Conservation (phyloP, 2,329 filamentous ascomycete species). For the Colletotrichum agaves region DNA sequence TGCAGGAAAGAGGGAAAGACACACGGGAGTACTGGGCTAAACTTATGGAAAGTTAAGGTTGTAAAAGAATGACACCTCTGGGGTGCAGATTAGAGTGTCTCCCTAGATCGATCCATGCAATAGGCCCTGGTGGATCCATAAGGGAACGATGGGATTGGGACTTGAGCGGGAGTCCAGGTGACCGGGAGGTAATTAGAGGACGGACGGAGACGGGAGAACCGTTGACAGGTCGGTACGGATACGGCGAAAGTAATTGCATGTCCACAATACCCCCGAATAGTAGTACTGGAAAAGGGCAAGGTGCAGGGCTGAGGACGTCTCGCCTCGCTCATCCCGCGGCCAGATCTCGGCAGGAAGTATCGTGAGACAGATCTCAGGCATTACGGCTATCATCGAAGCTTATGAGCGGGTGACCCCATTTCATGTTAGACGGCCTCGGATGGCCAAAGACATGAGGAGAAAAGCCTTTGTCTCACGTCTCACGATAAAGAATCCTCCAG, state of each 20-base stretch:
- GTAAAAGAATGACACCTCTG: not conserved
- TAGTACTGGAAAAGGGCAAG: too few species aligned
- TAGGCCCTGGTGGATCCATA: not conserved
- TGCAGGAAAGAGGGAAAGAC: not conserved
- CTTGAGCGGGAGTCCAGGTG: too few species aligned
- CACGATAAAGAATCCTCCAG: not conserved
- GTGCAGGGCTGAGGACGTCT: too few species aligned
- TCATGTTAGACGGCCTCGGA: not conserved
- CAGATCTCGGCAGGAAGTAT: not conserved
- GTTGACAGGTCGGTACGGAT: too few species aligned
- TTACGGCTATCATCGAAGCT: not conserved
- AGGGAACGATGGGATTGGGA: too few species aligned
- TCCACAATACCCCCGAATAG: too few species aligned
- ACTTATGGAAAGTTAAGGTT: not conserved
- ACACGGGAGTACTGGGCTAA: not conserved
- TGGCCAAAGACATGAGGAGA: too few species aligned
- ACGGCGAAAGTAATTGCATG: too few species aligned
- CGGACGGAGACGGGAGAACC: too few species aligned
- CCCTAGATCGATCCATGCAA: not conserved
- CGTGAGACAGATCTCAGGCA: not conserved
- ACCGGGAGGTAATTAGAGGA: too few species aligned
- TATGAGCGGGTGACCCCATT: not conserved
- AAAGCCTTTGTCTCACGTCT: constrained; percentile 15
- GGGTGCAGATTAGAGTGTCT: not conserved
- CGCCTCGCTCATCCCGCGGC: too few species aligned